These are phyloP conservation scores for Hevea brasiliensis DNA, from an alignment of 345 rosid species.

Conservation along the genomic window DNA sequence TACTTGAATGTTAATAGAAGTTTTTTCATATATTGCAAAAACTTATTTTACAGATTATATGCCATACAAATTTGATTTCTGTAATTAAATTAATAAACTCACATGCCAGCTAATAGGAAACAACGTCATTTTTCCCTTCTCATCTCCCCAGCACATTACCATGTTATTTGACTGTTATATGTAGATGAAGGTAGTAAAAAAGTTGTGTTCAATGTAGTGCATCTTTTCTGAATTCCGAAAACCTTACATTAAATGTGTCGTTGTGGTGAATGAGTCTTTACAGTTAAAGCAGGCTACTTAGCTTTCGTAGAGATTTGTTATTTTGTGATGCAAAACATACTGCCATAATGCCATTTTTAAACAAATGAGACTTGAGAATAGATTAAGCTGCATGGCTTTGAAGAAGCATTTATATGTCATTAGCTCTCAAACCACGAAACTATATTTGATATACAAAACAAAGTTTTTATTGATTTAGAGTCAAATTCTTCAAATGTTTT, in stretches of 20 bases:
- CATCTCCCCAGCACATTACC: background rate
- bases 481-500: slow-evolving; percentile 1
- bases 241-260: background rate
- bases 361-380: background rate
- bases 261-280: background rate
- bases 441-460: background rate
- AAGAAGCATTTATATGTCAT: background rate
- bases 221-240: background rate
- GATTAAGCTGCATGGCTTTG: background rate
- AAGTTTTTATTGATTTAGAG: background rate
- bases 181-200: too few relatives aligned
- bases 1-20: background rate
- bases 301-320: background rate
- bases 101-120: background rate
- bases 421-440: background rate
- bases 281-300: background rate
- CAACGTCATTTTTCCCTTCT: background rate
- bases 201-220: background rate
- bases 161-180: too few relatives aligned
- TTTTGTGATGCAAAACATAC: background rate
- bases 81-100: background rate
- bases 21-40: too few relatives aligned
- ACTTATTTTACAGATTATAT: background rate
- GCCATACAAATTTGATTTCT: background rate
- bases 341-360: too few relatives aligned